Percentiles rank a stretch among this genome's conserved stretches.
Evolutionary conservation across 768 basidiomycete species (phyloP).

Genomic region (Gyrodon lividus): DNA sequence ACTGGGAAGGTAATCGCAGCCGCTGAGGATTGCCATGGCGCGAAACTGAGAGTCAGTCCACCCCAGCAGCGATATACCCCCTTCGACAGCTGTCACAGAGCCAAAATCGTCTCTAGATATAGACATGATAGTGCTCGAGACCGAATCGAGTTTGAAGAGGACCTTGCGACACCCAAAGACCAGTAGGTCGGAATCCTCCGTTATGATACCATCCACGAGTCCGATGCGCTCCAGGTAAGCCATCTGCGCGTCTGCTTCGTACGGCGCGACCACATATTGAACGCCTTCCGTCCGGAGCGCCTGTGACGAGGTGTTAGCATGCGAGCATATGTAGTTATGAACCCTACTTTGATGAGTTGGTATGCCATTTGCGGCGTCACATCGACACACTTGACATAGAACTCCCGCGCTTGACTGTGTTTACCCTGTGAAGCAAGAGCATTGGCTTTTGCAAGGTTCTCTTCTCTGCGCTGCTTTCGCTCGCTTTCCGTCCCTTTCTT

Average conservation of each 20-base stretch:
- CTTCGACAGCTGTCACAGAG: slow-evolving; percentile 47
- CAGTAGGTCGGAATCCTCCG: slow-evolving; percentile 96
- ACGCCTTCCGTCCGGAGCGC: slow-evolving; percentile 81
- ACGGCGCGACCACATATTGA: slow-evolving; percentile 90
- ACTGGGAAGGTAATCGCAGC: slow-evolving; percentile 90
- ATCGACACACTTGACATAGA: slow-evolving; percentile 88
- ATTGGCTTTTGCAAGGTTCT: slow-evolving; percentile 73
- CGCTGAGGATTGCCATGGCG: slow-evolving; percentile 89
- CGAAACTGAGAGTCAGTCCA: slow-evolving; percentile 93
- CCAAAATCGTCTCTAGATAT: slow-evolving; percentile 71
- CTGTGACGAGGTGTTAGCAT: slow-evolving; percentile 40
- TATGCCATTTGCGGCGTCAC: slow-evolving; percentile 97
- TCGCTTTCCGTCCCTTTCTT: slow-evolving; percentile 88
- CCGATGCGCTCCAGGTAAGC: slow-evolving; percentile 85
- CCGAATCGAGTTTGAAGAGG: slow-evolving; percentile 87
- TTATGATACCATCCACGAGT: slow-evolving; percentile 86
- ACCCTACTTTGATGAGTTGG: slow-evolving; percentile 87
- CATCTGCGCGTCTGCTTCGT: slow-evolving; percentile 97
- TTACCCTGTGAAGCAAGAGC: slow-evolving; percentile 75
- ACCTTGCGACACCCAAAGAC: slow-evolving; percentile 95
- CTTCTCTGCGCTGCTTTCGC: slow-evolving; percentile 72
- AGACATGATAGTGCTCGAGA: slow-evolving; percentile 59
- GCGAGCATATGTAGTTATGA: neutral
- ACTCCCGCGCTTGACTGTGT: slow-evolving; percentile 78
- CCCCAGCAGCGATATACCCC: slow-evolving; percentile 73